Evolutionary conservation across 2,329 filamentous ascomycete species (phyloP).

Genomic region (Purpureocillium lavendulum): DNA sequence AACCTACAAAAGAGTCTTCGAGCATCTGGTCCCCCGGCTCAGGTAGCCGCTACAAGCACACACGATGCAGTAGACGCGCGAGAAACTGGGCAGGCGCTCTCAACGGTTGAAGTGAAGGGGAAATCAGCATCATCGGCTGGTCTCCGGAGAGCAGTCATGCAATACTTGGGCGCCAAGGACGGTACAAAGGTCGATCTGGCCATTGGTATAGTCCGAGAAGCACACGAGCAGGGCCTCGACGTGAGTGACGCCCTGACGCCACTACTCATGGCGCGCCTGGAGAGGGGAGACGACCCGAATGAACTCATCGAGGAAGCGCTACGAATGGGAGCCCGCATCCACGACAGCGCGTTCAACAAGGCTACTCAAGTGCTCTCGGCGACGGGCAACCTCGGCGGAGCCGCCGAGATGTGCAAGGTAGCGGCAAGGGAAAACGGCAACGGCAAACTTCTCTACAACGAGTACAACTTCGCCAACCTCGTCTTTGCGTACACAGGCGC

Average conservation of each 20-base stretch:
- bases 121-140: slow-evolving; percentile 6
- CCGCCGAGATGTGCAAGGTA: slow-evolving; percentile 23
- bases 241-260: slow-evolving; percentile 30
- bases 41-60: neutral
- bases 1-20: slow-evolving; percentile 6
- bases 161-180: slow-evolving; percentile 25
- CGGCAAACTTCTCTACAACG: slow-evolving; percentile 25
- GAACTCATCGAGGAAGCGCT: slow-evolving; percentile 18
- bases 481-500: slow-evolving; percentile 23
- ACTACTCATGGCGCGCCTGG: slow-evolving; percentile 28
- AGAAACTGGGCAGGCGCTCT: neutral
- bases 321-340: slow-evolving; percentile 18
- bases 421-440: slow-evolving; percentile 27
- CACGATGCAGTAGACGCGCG: neutral
- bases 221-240: slow-evolving; percentile 31
- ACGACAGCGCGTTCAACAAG: slow-evolving; percentile 27
- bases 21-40: neutral
- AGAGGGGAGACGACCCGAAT: slow-evolving; percentile 18
- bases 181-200: slow-evolving; percentile 21
- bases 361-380: slow-evolving; percentile 21
- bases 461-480: slow-evolving; percentile 28
- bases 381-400: slow-evolving; percentile 18
- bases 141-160: slow-evolving; percentile 38
- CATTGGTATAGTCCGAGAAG: slow-evolving; percentile 28
- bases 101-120: neutral